A percentile compares a stretch with the other conserved stretches of the same genome.
Conservation (phyloP, 352 stramenopile species). For the Phytophthora crassamura region DNA sequence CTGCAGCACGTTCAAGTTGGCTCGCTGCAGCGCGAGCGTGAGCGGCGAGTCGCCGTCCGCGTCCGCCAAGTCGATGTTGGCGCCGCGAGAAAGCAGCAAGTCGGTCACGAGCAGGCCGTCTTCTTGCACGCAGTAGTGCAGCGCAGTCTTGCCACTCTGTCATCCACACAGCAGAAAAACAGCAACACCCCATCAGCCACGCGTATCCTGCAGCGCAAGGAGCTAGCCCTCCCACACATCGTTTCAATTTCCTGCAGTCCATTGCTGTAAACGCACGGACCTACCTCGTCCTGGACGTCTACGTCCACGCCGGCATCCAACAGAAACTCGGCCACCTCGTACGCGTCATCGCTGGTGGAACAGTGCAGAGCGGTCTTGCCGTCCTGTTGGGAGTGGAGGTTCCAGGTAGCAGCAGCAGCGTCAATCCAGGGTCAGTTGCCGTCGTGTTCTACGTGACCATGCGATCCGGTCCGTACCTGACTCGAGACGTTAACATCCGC, state of each 20-base stretch:
- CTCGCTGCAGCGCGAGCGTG: conserved; percentile 8
- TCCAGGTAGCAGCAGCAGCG: too few species aligned
- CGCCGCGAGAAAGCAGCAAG: conserved; percentile 17
- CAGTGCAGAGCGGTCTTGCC: conserved; percentile 31
- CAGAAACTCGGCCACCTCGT: conserved; percentile 28
- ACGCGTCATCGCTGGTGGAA: conserved; percentile 24
- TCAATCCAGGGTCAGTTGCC: too few species aligned
- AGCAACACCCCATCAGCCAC: too few species aligned
- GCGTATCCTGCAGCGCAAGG: too few species aligned
- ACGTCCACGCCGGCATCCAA: conserved; percentile 18
- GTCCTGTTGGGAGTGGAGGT: too few species aligned
- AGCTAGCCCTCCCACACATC: too few species aligned
- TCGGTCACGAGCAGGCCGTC: conserved; percentile 20
- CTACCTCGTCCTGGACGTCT: conserved; percentile 29
- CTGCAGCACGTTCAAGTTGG: conserved; percentile 20
- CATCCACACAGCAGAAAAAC: too few species aligned
- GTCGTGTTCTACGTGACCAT: too few species aligned
- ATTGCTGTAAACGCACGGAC: conserved; percentile 13
- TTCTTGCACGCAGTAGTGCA: too few species aligned
- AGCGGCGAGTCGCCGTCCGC: conserved; percentile 14
- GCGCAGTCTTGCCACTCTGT: conserved; percentile 24
- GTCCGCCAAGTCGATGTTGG: conserved; percentile 29
- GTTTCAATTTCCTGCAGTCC: neutral
- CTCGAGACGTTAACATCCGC: conserved; percentile 16
- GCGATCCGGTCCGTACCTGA: conserved; percentile 11